These are phyloP conservation scores for Arachnomyces sp. DNA, from an alignment of 2,329 filamentous ascomycete genomes.

Conservation along the genomic window DNA sequence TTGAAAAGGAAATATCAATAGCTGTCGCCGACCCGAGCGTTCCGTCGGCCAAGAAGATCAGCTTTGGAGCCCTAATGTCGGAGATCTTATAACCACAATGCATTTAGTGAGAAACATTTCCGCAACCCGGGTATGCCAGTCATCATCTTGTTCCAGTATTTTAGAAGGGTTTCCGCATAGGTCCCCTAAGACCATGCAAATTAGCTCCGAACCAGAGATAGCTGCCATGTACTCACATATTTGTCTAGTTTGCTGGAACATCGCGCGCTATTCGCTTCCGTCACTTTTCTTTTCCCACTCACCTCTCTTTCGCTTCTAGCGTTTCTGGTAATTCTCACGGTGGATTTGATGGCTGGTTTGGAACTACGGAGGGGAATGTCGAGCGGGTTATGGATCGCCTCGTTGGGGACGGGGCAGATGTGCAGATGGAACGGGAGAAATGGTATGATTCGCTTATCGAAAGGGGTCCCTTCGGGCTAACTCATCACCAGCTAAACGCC, in stretches of 20 bases:
- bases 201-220: too few relatives aligned
- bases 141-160: background rate
- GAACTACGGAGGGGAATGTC: constrained; percentile 69
- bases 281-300: too few relatives aligned
- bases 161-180: too few relatives aligned
- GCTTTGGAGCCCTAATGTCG: background rate
- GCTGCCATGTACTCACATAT: too few relatives aligned
- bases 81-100: background rate
- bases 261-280: too few relatives aligned
- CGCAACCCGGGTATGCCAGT: constrained; percentile 1
- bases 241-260: too few relatives aligned
- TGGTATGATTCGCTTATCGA: constrained; percentile 54
- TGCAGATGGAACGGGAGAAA: constrained; percentile 53
- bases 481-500: constrained; percentile 18
- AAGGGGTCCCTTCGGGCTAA: too few relatives aligned
- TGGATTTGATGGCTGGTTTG: constrained; percentile 11
- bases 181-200: too few relatives aligned
- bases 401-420: constrained; percentile 41
- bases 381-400: constrained; percentile 88
- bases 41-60: background rate
- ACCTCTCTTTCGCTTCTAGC: too few relatives aligned
- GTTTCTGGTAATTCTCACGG: too few relatives aligned
- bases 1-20: background rate
- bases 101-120: background rate
- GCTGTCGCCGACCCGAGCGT: background rate